Base-by-base conservation (phyloP, 768 basidiomycete genomes). In the Sporobolomyces pararoseus region DNA sequence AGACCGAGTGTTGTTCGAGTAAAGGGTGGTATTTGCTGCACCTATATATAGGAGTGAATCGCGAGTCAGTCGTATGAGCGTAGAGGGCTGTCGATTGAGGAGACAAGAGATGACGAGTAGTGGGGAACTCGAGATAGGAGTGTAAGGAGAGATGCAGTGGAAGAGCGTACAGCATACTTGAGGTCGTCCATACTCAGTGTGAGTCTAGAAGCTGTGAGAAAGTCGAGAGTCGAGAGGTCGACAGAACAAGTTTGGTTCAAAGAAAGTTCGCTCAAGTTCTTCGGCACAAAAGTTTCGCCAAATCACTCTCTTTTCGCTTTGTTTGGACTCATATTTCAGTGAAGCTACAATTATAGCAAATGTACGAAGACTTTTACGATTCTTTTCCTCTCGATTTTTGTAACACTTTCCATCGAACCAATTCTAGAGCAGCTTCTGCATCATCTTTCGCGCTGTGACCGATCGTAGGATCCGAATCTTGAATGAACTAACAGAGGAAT, bases 361-460 rank as follows among this genome's bases (percentile, higher is more conserved):
- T n/a, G n/a, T n/a, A n/a, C n/a, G n/a, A n/a, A n/a, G n/a, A n/a
- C n/a, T n/a, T n/a, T 59, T 61, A 61, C 44, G 59, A 61, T 34
- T 49, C 59, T 23, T 61, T 61, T 31, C 59, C 59, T 17, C 59
- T 61, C 46, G 19, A 7, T n/a, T 61, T 61, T 23, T 61, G 59
- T 46, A 61, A n/a, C 10, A 94, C 81, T 79, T 87, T 86, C 87
- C 88, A 92, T 69, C 88, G 84, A 27, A 97, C 87, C 25, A 95
- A 85, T 76, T 98, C 89, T 47, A 98, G 83, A 2, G 95, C 91
- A 1, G 91, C 89, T 29, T 85, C 79, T 1, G 92, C 91, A 80
- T 98, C 95, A 79, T 94, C 93, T 1, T 90, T 82, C 0, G 91
- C 92, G 57, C 89, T 91, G 81, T 98, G 95, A 3, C 94, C 94